phyloP scores from a whole-genome alignment of 225 moss, liverwort and hornwort genomes.

The Polytrichum formosum region DNA sequence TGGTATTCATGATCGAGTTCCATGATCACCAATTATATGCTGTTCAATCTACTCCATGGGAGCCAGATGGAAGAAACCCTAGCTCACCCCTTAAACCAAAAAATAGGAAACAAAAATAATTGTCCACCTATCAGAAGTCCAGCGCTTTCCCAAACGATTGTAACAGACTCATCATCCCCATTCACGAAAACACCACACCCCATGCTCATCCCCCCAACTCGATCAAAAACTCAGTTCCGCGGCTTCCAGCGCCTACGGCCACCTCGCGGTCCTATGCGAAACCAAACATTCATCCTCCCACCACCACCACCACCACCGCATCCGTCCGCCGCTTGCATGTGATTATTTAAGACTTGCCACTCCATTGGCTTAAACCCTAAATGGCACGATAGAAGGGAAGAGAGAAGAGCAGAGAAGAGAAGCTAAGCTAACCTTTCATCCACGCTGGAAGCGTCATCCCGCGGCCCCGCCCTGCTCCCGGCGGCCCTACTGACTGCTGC shows the following conservation, averaged over 20 bases:
- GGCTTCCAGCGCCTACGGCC: neutral
- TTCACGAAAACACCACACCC: too few relatives aligned
- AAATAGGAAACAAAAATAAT: neutral
- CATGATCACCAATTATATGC: neutral
- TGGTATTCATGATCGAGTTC: neutral
- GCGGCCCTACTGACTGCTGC: constrained; percentile 84
- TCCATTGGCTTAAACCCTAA: constrained; percentile 23
- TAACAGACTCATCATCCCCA: too few relatives aligned
- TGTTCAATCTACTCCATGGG: neutral
- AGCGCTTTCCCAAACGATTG: too few relatives aligned
- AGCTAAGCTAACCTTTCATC: constrained; percentile 69
- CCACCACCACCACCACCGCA: neutral
- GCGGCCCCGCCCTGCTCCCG: constrained; percentile 87
- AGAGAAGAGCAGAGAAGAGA: neutral
- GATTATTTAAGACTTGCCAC: too few relatives aligned
- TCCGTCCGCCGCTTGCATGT: neutral
- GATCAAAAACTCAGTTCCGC: neutral
- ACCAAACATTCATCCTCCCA: neutral
- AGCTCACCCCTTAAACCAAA: neutral
- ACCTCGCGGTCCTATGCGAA: neutral
- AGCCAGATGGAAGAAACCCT: neutral
- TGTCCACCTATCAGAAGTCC: too few relatives aligned
- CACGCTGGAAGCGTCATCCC: constrained; percentile 99
- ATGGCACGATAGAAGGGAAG: neutral
- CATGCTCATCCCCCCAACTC: too few relatives aligned